phyloP scores from a whole-genome alignment of 169 alveolate species.

The Babesia ovata region DNA sequence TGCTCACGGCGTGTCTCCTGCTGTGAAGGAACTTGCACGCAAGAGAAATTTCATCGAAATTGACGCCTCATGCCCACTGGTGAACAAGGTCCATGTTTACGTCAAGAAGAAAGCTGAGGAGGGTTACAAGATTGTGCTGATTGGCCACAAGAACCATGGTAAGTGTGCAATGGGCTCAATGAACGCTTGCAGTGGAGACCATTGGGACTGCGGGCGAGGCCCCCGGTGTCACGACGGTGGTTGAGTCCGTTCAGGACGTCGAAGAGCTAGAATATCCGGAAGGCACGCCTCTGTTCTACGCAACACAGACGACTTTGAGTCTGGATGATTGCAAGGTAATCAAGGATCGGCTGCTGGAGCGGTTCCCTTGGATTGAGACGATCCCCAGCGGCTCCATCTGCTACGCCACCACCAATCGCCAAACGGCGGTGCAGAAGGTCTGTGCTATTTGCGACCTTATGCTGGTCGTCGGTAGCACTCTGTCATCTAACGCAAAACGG shows the following conservation, averaged over 20 bases:
- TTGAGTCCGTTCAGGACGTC: conserved; percentile 78
- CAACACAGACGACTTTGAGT: conserved; percentile 84
- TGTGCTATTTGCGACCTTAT: conserved; percentile 67
- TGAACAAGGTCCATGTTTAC: conserved; percentile 84
- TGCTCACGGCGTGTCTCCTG: conserved; percentile 86
- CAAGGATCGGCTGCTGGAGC: conserved; percentile 60
- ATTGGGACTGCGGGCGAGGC: conserved; percentile 83
- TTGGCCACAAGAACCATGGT: conserved; percentile 83
- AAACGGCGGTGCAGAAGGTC: conserved; percentile 74
- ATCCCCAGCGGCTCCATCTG: conserved; percentile 86
- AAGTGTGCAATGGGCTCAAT: background rate
- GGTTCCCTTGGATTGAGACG: conserved; percentile 76
- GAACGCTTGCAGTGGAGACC: conserved; percentile 71
- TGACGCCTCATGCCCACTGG: conserved; percentile 87
- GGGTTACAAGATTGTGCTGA: conserved; percentile 79
- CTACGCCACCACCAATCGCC: conserved; percentile 85
- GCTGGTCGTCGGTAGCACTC: conserved; percentile 78
- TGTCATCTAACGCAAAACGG: conserved; percentile 79
- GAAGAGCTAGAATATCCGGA: conserved; percentile 59
- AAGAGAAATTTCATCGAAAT: conserved; percentile 71
- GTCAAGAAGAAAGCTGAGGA: conserved; percentile 81
- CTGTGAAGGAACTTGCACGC: conserved; percentile 72
- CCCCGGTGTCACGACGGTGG: conserved; percentile 77
- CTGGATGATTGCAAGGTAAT: conserved; percentile 80
- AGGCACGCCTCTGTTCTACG: conserved; percentile 73